These are phyloP conservation scores for Picea sitchensis DNA, from an alignment of 75 land plant species.

Conservation along the genomic window DNA sequence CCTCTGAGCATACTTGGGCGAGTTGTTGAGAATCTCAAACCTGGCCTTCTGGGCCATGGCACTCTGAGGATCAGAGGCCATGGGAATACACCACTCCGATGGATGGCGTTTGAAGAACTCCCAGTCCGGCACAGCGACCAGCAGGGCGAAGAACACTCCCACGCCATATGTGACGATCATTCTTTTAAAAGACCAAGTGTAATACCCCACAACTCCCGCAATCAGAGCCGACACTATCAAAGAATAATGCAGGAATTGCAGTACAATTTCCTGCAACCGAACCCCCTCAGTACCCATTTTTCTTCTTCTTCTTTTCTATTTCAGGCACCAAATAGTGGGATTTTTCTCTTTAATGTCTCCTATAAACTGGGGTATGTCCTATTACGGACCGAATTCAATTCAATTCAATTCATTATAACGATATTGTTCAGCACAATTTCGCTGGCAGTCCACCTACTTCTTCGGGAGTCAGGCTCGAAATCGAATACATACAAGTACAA, in stretches of 20 bases:
- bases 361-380: no score
- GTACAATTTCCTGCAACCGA: neutral
- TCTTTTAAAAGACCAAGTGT: constrained; percentile 14
- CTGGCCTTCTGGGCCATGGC: constrained; percentile 10
- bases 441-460: no score
- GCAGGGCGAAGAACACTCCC: constrained; percentile 4
- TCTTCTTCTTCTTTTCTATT: neutral
- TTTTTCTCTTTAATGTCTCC: no score
- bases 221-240: constrained; percentile 4
- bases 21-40: constrained; percentile 12
- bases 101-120: constrained; percentile 12
- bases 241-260: constrained; percentile 9
- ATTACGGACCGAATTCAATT: no score
- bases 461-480: no score
- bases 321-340: neutral
- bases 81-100: constrained; percentile 9
- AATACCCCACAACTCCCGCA: constrained; percentile 3
- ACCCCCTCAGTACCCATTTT: neutral
- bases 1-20: constrained; percentile 15
- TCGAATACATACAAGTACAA: no score
- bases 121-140: constrained; percentile 16
- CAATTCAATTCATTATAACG: no score
- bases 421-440: no score
- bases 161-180: constrained; percentile 7
- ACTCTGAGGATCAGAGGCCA: constrained; percentile 15